These are phyloP conservation scores for Yamadazyma triangularis DNA, from an alignment of 1,139 yeast species.

Conservation along the genomic window DNA sequence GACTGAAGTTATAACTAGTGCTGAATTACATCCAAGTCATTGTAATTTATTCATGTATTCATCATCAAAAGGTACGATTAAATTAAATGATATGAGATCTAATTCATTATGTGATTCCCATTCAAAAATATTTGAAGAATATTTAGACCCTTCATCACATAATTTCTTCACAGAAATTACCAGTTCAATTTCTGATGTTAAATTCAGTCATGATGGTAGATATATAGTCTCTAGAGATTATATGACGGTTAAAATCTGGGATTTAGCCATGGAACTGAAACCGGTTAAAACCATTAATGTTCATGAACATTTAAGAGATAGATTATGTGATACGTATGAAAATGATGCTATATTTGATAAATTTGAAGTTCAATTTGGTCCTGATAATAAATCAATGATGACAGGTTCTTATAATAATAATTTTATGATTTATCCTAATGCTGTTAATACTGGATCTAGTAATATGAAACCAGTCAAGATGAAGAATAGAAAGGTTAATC, in stretches of 20 bases:
- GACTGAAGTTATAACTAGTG: slow-evolving; percentile 97
- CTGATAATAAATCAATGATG: slow-evolving; percentile 90
- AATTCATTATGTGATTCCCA: slow-evolving; percentile 92
- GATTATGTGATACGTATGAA: slow-evolving; percentile 95
- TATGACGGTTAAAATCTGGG: slow-evolving; percentile 98
- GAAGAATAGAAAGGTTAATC: slow-evolving; percentile 16
- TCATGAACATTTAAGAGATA: slow-evolving; percentile 90
- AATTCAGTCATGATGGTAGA: slow-evolving; percentile 88
- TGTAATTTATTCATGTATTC: slow-evolving; percentile 96
- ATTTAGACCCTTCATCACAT: slow-evolving; percentile 87
- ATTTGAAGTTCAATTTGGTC: slow-evolving; percentile 93
- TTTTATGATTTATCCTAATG: slow-evolving; percentile 94
- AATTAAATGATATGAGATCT: slow-evolving; percentile 94
- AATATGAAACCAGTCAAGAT: slow-evolving; percentile 14
- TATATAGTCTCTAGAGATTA: slow-evolving; percentile 95
- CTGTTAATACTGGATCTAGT: slow-evolving; percentile 29
- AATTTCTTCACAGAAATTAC: slow-evolving; percentile 98
- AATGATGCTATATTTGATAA: slow-evolving; percentile 98
- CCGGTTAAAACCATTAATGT: slow-evolving; percentile 93
- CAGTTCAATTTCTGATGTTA: slow-evolving; percentile 88
- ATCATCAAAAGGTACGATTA: slow-evolving; percentile 94
- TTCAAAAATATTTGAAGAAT: slow-evolving; percentile 87
- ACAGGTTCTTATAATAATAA: slow-evolving; percentile 97
- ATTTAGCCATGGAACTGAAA: slow-evolving; percentile 91
- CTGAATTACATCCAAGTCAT: slow-evolving; percentile 91